phyloP scores from a whole-genome alignment of 2,329 filamentous ascomycete genomes.

The Aureobasidium vineae region DNA sequence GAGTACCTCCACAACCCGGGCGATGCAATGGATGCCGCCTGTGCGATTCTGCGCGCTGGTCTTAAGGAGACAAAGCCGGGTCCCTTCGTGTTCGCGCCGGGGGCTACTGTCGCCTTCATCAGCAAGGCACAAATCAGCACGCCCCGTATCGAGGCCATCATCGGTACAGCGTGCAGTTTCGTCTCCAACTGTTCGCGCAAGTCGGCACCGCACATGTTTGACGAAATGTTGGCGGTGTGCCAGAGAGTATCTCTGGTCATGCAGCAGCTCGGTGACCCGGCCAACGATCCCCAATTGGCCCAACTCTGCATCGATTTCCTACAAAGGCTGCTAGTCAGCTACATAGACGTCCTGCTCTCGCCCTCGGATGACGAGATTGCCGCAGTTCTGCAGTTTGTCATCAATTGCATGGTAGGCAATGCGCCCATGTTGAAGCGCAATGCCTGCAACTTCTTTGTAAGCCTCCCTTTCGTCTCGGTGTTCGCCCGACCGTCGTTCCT shows the following conservation, averaged over 20 bases:
- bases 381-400: conserved; percentile 67
- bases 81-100: conserved; percentile 71
- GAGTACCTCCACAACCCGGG: conserved; percentile 58
- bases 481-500: neutral
- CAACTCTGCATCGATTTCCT: conserved; percentile 73
- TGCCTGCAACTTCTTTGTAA: conserved; percentile 70
- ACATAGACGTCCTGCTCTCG: conserved; percentile 61
- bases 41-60: conserved; percentile 68
- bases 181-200: conserved; percentile 46
- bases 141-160: conserved; percentile 65
- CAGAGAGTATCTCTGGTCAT: conserved; percentile 64
- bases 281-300: conserved; percentile 67
- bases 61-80: conserved; percentile 73
- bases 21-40: conserved; percentile 70
- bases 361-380: conserved; percentile 59
- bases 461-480: neutral
- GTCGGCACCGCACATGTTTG: conserved; percentile 45
- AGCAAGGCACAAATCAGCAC: conserved; percentile 57
- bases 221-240: conserved; percentile 55
- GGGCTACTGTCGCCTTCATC: conserved; percentile 63
- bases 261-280: conserved; percentile 59
- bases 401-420: conserved; percentile 66
- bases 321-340: conserved; percentile 60
- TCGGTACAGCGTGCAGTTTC: conserved; percentile 70
- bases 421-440: conserved; percentile 75